Evolutionary conservation across 2,329 filamentous ascomycete species (phyloP).

Genomic region (Cadophora malorum): DNA sequence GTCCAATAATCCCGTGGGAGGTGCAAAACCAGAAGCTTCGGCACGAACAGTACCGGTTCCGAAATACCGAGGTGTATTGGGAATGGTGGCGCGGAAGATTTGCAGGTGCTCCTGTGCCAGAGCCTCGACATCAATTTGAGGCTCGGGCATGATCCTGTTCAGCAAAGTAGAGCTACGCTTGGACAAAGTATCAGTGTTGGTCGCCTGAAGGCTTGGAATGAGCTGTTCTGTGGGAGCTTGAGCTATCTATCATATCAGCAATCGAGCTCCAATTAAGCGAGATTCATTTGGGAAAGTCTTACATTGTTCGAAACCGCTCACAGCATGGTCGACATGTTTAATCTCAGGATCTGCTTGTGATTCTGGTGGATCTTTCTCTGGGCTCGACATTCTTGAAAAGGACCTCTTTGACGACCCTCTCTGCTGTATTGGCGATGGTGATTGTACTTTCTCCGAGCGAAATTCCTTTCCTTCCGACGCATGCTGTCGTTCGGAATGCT

Average conservation of each 20-base stretch:
- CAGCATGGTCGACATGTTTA: background rate
- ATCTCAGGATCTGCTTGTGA: background rate
- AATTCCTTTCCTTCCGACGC: background rate
- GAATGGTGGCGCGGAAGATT: background rate
- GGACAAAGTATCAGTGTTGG: background rate
- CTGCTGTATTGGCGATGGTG: background rate
- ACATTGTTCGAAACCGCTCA: background rate
- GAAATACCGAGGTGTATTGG: background rate
- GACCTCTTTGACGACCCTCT: background rate
- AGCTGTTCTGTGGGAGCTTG: background rate
- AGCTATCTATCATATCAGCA: background rate
- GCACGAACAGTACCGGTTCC: background rate
- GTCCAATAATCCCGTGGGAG: no score
- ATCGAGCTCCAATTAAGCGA: background rate
- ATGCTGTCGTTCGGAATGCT: background rate
- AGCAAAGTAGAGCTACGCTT: background rate
- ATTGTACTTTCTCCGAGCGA: background rate
- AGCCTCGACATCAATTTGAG: background rate
- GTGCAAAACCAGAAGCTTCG: no score
- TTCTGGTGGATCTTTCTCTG: background rate
- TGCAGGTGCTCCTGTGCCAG: background rate
- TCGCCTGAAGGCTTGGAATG: background rate
- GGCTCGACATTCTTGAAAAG: background rate
- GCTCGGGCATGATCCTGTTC: background rate
- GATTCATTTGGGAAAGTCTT: background rate